Evolutionary conservation across 495 filamentous ascomycete genomes (phyloP).

Genomic region (Tetracladium setigerum): DNA sequence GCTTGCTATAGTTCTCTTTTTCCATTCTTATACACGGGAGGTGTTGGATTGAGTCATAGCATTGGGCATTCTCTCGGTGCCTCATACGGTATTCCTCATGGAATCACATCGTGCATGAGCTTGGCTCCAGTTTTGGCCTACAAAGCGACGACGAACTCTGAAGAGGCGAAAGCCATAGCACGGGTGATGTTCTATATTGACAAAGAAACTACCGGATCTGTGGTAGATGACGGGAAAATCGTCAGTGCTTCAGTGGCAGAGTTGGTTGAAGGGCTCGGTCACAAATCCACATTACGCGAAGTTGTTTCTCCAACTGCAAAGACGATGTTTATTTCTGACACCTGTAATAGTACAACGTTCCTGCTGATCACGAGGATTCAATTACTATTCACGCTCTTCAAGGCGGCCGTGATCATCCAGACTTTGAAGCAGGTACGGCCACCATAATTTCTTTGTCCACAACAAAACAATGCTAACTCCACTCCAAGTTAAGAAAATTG

Average conservation of each 20-base stretch:
- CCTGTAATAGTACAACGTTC: constrained; percentile 2
- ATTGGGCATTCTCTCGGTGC: constrained; percentile 42
- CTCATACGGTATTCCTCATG: constrained; percentile 43
- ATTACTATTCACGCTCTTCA: constrained; percentile 8
- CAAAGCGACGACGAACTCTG: constrained; percentile 27
- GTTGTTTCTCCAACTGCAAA: not conserved
- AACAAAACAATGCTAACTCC: too few relatives aligned
- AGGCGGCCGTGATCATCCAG: constrained; percentile 9
- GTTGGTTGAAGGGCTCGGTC: constrained; percentile 30
- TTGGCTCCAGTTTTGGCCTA: constrained; percentile 37
- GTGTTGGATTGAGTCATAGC: constrained; percentile 34
- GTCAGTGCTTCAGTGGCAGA: constrained; percentile 18
- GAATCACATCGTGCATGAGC: constrained; percentile 40
- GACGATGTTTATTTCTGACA: not conserved
- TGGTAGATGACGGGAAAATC: constrained; percentile 8
- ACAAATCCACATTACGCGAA: constrained; percentile 15
- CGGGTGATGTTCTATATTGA: constrained; percentile 32
- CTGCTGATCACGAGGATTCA: constrained; percentile 7
- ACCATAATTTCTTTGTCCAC: not conserved
- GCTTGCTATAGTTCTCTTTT: constrained; percentile 35
- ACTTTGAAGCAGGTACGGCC: constrained; percentile 5
- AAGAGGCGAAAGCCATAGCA: constrained; percentile 35
- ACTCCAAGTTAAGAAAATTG: too few relatives aligned
- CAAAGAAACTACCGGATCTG: constrained; percentile 25
- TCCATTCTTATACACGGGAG: constrained; percentile 29